These are phyloP conservation scores for Epichloe elymi DNA, from an alignment of 2,329 filamentous ascomycete genomes.

Conservation along the genomic window DNA sequence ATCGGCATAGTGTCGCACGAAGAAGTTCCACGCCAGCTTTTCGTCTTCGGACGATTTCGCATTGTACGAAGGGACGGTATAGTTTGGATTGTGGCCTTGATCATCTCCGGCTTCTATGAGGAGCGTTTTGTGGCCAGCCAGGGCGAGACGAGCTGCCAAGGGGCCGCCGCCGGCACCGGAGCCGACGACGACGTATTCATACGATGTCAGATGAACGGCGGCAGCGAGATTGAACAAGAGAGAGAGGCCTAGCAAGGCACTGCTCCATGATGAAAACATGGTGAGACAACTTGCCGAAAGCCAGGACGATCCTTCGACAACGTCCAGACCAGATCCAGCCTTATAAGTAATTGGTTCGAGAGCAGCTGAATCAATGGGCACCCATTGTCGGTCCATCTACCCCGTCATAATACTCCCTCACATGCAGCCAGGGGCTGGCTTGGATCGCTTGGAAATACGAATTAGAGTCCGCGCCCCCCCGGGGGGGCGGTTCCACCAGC, in stretches of 20 bases:
- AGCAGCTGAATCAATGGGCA: too few relatives aligned
- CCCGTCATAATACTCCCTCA: too few relatives aligned
- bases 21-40: slow-evolving; percentile 48
- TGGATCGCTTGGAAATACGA: too few relatives aligned
- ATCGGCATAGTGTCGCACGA: slow-evolving; percentile 47
- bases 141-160: slow-evolving; percentile 42
- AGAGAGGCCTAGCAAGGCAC: background rate
- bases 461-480: too few relatives aligned
- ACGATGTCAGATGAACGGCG: slow-evolving; percentile 7
- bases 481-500: too few relatives aligned
- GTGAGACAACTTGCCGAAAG: background rate
- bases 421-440: too few relatives aligned
- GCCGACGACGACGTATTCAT: slow-evolving; percentile 49
- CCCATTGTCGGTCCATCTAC: too few relatives aligned
- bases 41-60: slow-evolving; percentile 36
- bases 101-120: slow-evolving; percentile 51
- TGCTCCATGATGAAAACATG: background rate
- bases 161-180: slow-evolving; percentile 48
- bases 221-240: slow-evolving; percentile 15
- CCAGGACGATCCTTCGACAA: too few relatives aligned
- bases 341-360: too few relatives aligned
- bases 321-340: too few relatives aligned
- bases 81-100: slow-evolving; percentile 32
- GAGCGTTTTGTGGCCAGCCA: slow-evolving; percentile 45
- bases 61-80: slow-evolving; percentile 36